Evolutionary conservation across 306 rosid species (phyloP), one percentile per base, ranked within the genome.

Genomic region (Alnus rubra): DNA sequence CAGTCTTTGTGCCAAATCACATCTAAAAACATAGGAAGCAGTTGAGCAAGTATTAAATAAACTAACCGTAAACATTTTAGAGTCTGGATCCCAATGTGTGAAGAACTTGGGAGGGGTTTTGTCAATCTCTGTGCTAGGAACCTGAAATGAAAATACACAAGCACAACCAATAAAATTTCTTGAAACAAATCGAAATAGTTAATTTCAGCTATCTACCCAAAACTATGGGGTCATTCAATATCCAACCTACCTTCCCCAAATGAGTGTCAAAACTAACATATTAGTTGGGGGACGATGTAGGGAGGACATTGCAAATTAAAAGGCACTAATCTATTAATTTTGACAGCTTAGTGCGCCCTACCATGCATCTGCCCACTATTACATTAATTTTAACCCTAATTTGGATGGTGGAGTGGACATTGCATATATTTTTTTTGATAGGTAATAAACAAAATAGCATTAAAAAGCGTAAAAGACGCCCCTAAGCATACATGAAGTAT

Each of bases 71-170:
- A 95, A 95, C 98, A 95, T 92, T 89, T 95, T 95, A 0, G 97
- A 89, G 85, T 95, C 98, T 33, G 97, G 97, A 85, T 95, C 98
- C 98, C 98, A 95, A 79, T 95, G 97, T 4, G 98, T 90, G 90
- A 95, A 95, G 82, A 95, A 95, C 76, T 95, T 92, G 4, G 95
- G 98, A 37, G 98, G 91, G 5, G 94, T 90, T 82, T 92, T 95
- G 47, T 95, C 97, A 60, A 95, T 95, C 90, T 95, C 98, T 0
- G 89, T 95, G 88, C 97, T 95, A 58, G 98, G 98, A 65, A 95
- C 98, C 98, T 92, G 86, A 77, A 83, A 82, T 11, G 45, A 37
- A 73, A 68, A 80, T 14, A 47, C 55, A 73, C 69, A 33, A 81
- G 74, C 74, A 65, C 30, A 44, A 70, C 30, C 18, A 39, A 13